Evolutionary conservation across 2,329 filamentous ascomycete genomes (phyloP).

Genomic region (Penicillium frequentans): DNA sequence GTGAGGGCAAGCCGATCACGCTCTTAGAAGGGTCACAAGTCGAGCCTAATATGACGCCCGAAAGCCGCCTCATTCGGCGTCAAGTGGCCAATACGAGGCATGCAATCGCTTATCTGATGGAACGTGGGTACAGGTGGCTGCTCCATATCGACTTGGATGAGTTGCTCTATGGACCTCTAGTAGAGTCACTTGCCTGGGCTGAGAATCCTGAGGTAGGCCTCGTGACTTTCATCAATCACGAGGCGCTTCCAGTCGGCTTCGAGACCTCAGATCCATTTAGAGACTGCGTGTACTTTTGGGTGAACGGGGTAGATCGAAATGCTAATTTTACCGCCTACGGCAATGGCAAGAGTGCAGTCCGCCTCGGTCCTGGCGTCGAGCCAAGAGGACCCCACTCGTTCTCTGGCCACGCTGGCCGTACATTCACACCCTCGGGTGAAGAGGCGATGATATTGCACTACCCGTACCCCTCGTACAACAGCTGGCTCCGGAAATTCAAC

Average conservation of each 20-base stretch:
- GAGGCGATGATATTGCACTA: background rate
- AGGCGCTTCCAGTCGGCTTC: background rate
- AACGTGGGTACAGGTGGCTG: background rate
- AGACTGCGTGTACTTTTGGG: background rate
- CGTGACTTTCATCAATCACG: background rate
- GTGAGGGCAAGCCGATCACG: background rate
- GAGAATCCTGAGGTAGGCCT: background rate
- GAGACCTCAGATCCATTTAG: background rate
- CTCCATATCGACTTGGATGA: background rate
- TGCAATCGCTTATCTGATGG: background rate
- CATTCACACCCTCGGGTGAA: background rate
- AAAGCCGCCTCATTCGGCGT: background rate
- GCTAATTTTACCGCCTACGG: background rate
- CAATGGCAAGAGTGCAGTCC: background rate
- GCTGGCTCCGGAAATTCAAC: background rate
- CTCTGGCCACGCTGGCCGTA: background rate
- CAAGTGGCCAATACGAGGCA: background rate
- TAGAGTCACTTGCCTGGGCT: background rate
- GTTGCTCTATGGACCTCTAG: background rate
- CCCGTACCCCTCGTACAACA: constrained; percentile 1
- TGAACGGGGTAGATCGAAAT: background rate
- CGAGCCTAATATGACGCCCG: background rate
- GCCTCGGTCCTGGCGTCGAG: background rate
- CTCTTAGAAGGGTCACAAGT: background rate
- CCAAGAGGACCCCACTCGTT: background rate